phyloP scores from a whole-genome alignment of 192 early-diverging fungal genomes.

The Podila minutissima region DNA sequence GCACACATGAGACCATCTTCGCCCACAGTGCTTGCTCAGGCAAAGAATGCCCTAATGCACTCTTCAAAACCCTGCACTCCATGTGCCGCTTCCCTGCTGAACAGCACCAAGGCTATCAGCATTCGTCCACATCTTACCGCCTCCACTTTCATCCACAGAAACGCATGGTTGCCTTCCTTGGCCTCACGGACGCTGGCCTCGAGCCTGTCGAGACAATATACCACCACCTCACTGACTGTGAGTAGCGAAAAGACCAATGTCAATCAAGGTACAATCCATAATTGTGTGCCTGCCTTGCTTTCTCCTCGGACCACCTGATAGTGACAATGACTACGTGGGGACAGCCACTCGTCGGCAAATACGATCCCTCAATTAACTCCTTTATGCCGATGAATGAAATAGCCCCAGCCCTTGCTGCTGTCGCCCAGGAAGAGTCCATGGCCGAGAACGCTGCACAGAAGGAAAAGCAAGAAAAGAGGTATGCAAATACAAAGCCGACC shows the following conservation, averaged over 20 bases:
- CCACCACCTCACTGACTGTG: background rate
- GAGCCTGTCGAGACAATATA: background rate
- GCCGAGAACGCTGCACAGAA: conserved; percentile 10
- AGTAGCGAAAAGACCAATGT: background rate
- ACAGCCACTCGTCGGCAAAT: background rate
- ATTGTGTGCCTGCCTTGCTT: background rate
- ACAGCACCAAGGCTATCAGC: background rate
- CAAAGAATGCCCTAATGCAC: background rate
- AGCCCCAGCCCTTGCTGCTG: conserved; percentile 44
- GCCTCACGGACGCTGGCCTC: background rate
- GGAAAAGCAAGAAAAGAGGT: conserved; percentile 44
- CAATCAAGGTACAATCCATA: background rate
- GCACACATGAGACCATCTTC: background rate
- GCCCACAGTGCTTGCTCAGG: background rate
- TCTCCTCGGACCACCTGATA: background rate
- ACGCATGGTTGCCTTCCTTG: background rate
- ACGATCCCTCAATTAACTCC: background rate
- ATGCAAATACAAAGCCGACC: background rate
- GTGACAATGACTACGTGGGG: no score
- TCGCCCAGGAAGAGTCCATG: conserved; percentile 27
- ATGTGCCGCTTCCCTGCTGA: background rate
- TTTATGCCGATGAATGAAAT: background rate
- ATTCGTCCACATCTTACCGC: background rate
- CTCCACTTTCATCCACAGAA: background rate
- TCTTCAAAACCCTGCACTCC: no score